A percentile compares a stretch with the other conserved stretches of the same genome.
These are phyloP conservation scores for Gleditsia sinensis DNA, from an alignment of 306 rosid species.

Conservation along the genomic window DNA sequence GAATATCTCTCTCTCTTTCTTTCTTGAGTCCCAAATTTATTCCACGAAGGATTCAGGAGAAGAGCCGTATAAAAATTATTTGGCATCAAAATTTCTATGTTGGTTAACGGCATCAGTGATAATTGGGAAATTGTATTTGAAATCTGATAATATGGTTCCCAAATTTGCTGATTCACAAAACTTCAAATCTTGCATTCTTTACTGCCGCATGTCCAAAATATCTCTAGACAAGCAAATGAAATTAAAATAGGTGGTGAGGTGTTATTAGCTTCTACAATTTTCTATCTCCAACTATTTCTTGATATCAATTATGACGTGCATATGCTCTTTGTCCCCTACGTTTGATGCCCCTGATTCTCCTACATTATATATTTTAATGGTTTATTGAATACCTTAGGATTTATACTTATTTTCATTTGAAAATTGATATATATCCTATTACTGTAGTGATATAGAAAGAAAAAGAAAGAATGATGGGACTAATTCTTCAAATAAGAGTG, in stretches of 20 bases:
- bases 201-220: slow-evolving; percentile 45
- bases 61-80: slow-evolving; percentile 42
- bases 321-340: slow-evolving; percentile 78
- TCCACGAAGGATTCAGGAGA: slow-evolving; percentile 37
- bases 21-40: slow-evolving; percentile 45
- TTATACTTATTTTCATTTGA: not conserved
- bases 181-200: slow-evolving; percentile 55
- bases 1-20: slow-evolving; percentile 53
- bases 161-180: slow-evolving; percentile 34
- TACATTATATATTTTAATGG: slow-evolving; percentile 5
- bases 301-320: slow-evolving; percentile 44
- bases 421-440: not conserved
- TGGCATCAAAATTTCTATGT: slow-evolving; percentile 59
- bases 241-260: slow-evolving; percentile 45
- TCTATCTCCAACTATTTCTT: slow-evolving; percentile 67
- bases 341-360: slow-evolving; percentile 38
- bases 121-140: slow-evolving; percentile 59
- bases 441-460: not conserved
- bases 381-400: slow-evolving; percentile 23
- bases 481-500: no score
- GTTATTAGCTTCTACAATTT: slow-evolving; percentile 66
- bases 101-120: slow-evolving; percentile 83
- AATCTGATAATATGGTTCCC: slow-evolving; percentile 36
- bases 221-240: slow-evolving; percentile 40
- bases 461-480: not conserved